Evolutionary conservation across 2,329 filamentous ascomycete genomes (phyloP), one percentile per base, ranked within the genome.

Genomic region (Ascochyta koolunga): DNA sequence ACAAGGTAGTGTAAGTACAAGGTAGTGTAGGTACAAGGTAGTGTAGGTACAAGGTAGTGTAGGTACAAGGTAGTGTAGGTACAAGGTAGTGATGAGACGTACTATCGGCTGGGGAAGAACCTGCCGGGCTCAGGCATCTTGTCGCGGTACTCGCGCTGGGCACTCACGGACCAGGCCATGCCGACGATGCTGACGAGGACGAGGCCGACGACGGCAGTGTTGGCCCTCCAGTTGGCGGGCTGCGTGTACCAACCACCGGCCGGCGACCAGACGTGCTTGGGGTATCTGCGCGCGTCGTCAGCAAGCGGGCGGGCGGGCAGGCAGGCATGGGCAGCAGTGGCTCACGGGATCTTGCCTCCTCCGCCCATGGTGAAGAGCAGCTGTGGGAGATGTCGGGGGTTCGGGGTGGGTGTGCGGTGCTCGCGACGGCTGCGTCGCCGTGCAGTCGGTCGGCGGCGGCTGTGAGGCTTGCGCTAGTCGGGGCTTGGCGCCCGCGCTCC

Each of bases 241-340:
- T 96, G 93, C 49, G 89, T 81, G 79, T 99, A 99, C 95, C 95
- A 99, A 79, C 95, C 95, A 84, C 95, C 95, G 63, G 93, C 83
- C 59, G 95, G 95, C 72, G 95, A 98, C 95, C 95, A 99, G 84
- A 99, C 91, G 83, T 99, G 93, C 84, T 96, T 97, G 77, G 92
- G 93, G 80, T 96, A 96, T 73, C 91, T 96, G 69, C n/a, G 41
- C 37, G 19, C 24, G 27, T 13, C 32, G 64, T 70, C 50, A 70
- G 60, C 43, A 21, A 36, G 18, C 54, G 53, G 27, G 27, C 27
- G 11, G 27, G 27, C 27, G 27, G 11, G 27, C 37, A 24, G 21
- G 27, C 32, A 50, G 54, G 47, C 48, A 66, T 59, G 66, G 65
- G 46, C 42, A 15, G 22, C 16, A 5, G 15, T 6, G 9, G 36